A percentile compares a stretch with the other conserved stretches of the same genome.
These are phyloP conservation scores for Trichoderma asperellum DNA, from an alignment of 2,329 filamentous ascomycete genomes.

Conservation along the genomic window DNA sequence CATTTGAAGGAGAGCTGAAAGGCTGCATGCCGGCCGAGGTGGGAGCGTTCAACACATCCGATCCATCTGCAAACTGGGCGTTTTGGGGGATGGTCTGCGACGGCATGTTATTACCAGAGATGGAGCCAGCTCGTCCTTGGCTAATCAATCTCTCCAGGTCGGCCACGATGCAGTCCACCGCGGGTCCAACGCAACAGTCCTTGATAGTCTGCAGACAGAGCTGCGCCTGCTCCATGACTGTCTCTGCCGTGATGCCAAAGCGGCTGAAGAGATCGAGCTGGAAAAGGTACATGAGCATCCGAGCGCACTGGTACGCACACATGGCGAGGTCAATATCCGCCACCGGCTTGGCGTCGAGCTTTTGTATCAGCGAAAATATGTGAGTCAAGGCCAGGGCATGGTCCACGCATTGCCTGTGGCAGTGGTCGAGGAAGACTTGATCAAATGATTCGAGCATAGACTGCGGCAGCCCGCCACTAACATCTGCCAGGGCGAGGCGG, in stretches of 20 bases:
- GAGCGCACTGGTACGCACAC: conserved; percentile 59
- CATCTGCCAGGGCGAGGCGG: conserved; percentile 55
- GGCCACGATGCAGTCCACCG: conserved; percentile 51
- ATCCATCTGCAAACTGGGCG: conserved; percentile 37
- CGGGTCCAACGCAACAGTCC: conserved; percentile 55
- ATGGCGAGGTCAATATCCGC: conserved; percentile 60
- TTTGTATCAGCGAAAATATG: conserved; percentile 57
- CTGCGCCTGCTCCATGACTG: conserved; percentile 54
- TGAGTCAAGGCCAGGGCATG: conserved; percentile 60
- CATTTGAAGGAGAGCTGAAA: conserved; percentile 3
- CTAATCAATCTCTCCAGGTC: conserved; percentile 58
- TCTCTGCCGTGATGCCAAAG: conserved; percentile 50
- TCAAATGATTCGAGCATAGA: conserved; percentile 51
- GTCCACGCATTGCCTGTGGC: conserved; percentile 56
- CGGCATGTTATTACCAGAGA: conserved; percentile 21
- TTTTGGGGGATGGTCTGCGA: conserved; percentile 34
- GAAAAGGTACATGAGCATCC: conserved; percentile 56
- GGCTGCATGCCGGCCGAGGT: background rate
- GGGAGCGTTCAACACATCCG: conserved; percentile 34
- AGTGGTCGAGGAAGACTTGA: conserved; percentile 53
- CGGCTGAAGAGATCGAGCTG: conserved; percentile 49
- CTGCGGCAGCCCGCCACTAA: conserved; percentile 55
- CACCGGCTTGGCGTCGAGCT: conserved; percentile 56
- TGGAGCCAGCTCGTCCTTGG: conserved; percentile 32
- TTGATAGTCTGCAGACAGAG: conserved; percentile 56